Percentiles rank a stretch among this genome's conserved stretches.
Evolutionary conservation across 805 yeast genomes (phyloP).

Genomic region (Metschnikowia noctiluminum): DNA sequence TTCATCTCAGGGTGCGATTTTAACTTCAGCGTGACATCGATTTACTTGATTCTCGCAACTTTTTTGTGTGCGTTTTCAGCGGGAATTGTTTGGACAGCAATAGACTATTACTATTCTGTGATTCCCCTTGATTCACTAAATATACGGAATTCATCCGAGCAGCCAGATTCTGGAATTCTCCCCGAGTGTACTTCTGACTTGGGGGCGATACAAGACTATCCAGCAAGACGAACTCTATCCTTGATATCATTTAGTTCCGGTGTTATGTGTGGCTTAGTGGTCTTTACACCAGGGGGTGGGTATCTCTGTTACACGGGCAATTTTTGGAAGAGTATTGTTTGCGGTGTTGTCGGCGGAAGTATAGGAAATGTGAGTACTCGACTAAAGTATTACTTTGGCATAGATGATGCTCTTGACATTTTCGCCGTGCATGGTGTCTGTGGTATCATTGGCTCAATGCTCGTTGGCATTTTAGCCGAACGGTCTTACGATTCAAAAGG

Average conservation of each 20-base stretch:
- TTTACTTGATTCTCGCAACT: slow-evolving; percentile 32
- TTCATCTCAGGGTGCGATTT: slow-evolving; percentile 43
- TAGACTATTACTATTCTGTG: slow-evolving; percentile 39
- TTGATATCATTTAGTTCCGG: slow-evolving; percentile 41
- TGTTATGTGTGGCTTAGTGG: slow-evolving; percentile 40
- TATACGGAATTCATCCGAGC: background rate
- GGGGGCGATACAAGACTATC: background rate
- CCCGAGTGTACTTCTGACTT: background rate
- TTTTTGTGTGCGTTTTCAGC: slow-evolving; percentile 33
- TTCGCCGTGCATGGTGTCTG: slow-evolving; percentile 44
- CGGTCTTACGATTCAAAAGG: slow-evolving; percentile 30
- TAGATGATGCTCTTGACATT: slow-evolving; percentile 44
- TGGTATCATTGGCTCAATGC: slow-evolving; percentile 38
- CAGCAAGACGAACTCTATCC: slow-evolving; percentile 24
- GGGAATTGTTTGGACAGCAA: slow-evolving; percentile 34
- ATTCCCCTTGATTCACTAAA: slow-evolving; percentile 32
- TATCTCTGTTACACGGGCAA: slow-evolving; percentile 32
- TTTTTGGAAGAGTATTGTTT: slow-evolving; percentile 40
- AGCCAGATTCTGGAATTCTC: background rate
- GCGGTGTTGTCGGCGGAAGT: slow-evolving; percentile 38
- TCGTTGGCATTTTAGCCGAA: slow-evolving; percentile 41
- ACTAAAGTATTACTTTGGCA: slow-evolving; percentile 33
- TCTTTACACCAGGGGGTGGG: slow-evolving; percentile 44
- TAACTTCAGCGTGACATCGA: slow-evolving; percentile 31
- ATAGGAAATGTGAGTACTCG: slow-evolving; percentile 37